Base-by-base conservation (phyloP, 257 asterid genomes). In the Capsicum rhomboideum region DNA sequence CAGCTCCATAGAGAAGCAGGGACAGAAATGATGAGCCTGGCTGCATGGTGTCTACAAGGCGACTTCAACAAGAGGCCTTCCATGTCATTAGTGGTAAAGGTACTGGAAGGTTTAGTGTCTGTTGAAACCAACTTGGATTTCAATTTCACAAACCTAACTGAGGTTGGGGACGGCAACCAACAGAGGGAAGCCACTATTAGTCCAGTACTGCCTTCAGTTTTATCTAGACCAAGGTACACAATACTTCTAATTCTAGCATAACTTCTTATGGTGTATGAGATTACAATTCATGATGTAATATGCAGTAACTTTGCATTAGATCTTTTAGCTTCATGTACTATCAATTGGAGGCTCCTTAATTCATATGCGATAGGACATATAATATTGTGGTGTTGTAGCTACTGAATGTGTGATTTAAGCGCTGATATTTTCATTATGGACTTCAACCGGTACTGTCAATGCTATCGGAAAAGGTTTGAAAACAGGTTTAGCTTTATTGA, bases 1-100 rank as follows among this genome's bases (percentile, higher is more conserved):
- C 52, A 68, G 52, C 0, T 34, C 52, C 78, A 18, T 10, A 6
- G 16, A 10, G 52, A 34, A 10, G 78, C 1, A 68, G 1, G 18
- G 8, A 68, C 17, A 4, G 78, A 68, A 6, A 34, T 18, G 52
- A 34, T 68, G 77, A 68, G 77, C 4, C 0, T 34, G 46, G 71
- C 83, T 78, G 87, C 79, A 10, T 85, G 87, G 85, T 87, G 90
- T 46, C 55, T 87, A 46, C 88, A 85, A 14, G 67, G 72, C 4
- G 84, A 87, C 69, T 83, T 44, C 29, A 42, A 79, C 21, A 82
- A 44, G 54, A 79, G 90, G 83, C 90, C 90, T 56, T 58, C 86
- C 53, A 87, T 87, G 88, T 85, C 90, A 0, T 3, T 78, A 26
- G 86, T 82, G 42, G 85, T 83, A 55, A 79, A 82, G 72, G 87